These are phyloP conservation scores for Verticillium isaacii DNA, from an alignment of 2,329 filamentous ascomycete species.

Conservation along the genomic window DNA sequence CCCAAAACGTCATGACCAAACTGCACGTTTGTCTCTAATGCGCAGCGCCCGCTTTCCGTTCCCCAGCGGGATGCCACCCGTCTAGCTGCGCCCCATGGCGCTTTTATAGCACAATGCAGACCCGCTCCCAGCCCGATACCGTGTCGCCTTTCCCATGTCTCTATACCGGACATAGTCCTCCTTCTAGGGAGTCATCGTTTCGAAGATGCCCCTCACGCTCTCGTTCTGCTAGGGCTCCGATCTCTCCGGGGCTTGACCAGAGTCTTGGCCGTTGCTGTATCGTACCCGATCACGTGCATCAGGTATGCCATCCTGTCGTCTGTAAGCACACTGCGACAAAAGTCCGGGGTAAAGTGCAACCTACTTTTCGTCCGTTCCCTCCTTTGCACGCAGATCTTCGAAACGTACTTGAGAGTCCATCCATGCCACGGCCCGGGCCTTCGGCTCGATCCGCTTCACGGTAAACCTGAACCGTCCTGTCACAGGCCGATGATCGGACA, in stretches of 20 bases:
- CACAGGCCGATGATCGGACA: constrained; percentile 91
- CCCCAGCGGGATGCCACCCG: not conserved
- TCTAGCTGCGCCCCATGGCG: not conserved
- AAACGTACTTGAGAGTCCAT: constrained; percentile 72
- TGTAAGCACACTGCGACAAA: not conserved
- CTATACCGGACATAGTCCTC: not conserved
- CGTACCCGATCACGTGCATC: constrained; percentile 12
- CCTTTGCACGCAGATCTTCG: constrained; percentile 62
- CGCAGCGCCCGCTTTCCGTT: not conserved
- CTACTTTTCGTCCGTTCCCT: constrained; percentile 74
- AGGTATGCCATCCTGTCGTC: constrained; percentile 10
- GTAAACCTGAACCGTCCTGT: constrained; percentile 78
- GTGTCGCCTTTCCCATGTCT: not conserved
- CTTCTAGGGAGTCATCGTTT: no score
- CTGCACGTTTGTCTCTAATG: not conserved
- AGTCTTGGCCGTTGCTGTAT: constrained; percentile 10
- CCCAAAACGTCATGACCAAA: not conserved
- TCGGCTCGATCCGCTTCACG: constrained; percentile 74
- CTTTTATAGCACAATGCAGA: not conserved
- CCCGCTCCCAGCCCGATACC: not conserved
- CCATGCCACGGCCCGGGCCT: constrained; percentile 61
- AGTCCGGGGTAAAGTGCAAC: constrained; percentile 24
- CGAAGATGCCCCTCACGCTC: not conserved
- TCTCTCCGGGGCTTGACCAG: constrained; percentile 9
- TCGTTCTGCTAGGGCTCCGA: constrained; percentile 5